These are phyloP conservation scores for Wallacemonas sp. DNA, from an alignment of 208 protist genomes.

Conservation along the genomic window DNA sequence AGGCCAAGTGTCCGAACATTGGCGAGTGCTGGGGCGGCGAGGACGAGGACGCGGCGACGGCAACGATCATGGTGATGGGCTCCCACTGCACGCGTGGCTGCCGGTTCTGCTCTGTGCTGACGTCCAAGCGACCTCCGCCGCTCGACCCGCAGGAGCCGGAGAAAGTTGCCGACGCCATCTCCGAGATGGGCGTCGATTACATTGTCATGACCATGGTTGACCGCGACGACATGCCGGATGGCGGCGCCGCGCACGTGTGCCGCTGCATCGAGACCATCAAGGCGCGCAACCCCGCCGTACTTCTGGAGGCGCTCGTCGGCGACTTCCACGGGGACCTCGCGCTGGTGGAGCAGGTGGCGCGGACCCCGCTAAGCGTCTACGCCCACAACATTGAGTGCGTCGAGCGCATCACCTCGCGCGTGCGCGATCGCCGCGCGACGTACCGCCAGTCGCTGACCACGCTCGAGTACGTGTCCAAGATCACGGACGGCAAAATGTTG, in stretches of 20 bases:
- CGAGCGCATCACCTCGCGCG: slow-evolving; percentile 89
- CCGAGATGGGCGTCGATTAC: slow-evolving; percentile 97
- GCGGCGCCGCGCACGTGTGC: slow-evolving; percentile 93
- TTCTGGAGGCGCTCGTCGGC: slow-evolving; percentile 97
- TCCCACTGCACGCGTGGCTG: slow-evolving; percentile 98
- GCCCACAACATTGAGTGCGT: slow-evolving; percentile 99
- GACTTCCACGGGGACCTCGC: slow-evolving; percentile 95
- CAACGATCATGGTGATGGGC: slow-evolving; percentile 99
- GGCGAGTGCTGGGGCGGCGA: slow-evolving; percentile 97
- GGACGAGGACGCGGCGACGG: slow-evolving; percentile 90
- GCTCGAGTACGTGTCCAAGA: slow-evolving; percentile 91
- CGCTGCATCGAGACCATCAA: slow-evolving; percentile 93
- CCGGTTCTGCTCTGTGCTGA: slow-evolving; percentile 98
- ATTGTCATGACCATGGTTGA: slow-evolving; percentile 99
- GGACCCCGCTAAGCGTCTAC: slow-evolving; percentile 96
- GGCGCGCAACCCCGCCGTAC: slow-evolving; percentile 58
- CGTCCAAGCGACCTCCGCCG: slow-evolving; percentile 91
- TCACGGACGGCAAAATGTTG: slow-evolving; percentile 81
- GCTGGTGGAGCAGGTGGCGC: slow-evolving; percentile 87
- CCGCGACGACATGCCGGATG: slow-evolving; percentile 95
- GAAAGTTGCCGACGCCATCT: slow-evolving; percentile 93
- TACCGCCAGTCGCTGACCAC: slow-evolving; percentile 96
- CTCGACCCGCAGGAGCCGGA: slow-evolving; percentile 95
- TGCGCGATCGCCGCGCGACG: slow-evolving; percentile 95
- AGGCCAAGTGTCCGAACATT: slow-evolving; percentile 98